Evolutionary conservation across 2,329 filamentous ascomycete species (phyloP).

Genomic region (Alternaria sp.): DNA sequence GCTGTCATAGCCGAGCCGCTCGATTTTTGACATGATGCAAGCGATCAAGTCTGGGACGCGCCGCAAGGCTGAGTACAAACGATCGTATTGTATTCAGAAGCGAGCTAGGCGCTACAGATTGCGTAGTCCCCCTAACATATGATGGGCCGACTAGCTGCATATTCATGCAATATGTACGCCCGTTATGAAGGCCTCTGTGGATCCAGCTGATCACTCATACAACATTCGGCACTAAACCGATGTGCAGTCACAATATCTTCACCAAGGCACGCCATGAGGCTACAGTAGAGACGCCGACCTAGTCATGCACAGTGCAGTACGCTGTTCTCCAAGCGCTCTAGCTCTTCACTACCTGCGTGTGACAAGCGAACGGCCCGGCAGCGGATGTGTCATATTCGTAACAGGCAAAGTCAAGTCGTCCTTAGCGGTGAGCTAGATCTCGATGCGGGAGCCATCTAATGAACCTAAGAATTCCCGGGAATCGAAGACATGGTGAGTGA

Average conservation of each 20-base stretch:
- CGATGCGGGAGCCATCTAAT: conserved; percentile 2
- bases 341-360: conserved; percentile 12
- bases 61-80: conserved; percentile 14
- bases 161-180: conserved; percentile 14
- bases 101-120: conserved; percentile 5
- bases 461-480: background rate
- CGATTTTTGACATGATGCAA: conserved; percentile 6
- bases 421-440: conserved; percentile 12
- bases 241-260: conserved; percentile 10
- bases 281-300: conserved; percentile 7
- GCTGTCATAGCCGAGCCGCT: background rate
- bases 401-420: conserved; percentile 3
- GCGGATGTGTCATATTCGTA: conserved; percentile 4
- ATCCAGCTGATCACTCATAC: conserved; percentile 11
- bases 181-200: conserved; percentile 2
- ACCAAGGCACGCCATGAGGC: conserved; percentile 16
- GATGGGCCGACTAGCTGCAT: conserved; percentile 15
- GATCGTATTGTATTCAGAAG: conserved; percentile 1
- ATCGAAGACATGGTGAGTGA: background rate
- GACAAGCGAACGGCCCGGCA: conserved; percentile 14
- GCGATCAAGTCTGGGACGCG: background rate
- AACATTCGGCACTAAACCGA: conserved; percentile 12
- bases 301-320: conserved; percentile 15
- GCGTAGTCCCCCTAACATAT: background rate
- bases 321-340: conserved; percentile 8